Percentiles rank a stretch among this genome's conserved stretches.
Conservation (phyloP, 345 rosid species). For the Salix suchowensis region DNA sequence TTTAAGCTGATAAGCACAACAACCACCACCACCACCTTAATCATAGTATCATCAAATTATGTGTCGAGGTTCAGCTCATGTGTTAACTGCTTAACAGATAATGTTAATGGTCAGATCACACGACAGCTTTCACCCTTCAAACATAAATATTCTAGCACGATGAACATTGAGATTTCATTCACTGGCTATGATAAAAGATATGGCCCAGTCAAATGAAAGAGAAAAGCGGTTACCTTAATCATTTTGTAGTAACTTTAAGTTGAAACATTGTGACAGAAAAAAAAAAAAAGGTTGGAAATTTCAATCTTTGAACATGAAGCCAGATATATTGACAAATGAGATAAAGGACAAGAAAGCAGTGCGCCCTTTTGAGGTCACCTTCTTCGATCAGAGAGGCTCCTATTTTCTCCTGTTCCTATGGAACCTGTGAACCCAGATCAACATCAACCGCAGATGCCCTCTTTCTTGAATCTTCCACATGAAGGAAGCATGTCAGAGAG, state of each 20-base stretch:
- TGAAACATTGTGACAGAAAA: constrained; percentile 31
- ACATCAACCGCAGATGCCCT: constrained; percentile 22
- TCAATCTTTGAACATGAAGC: constrained; percentile 33
- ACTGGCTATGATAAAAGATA: not conserved
- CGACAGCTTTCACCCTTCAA: not conserved
- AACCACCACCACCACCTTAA: not conserved
- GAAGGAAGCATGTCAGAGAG: constrained; percentile 18
- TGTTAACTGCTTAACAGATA: not conserved
- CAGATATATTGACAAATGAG: constrained; percentile 20
- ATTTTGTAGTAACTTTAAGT: constrained; percentile 36
- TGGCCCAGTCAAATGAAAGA: constrained; percentile 15
- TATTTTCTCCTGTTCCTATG: constrained; percentile 15
- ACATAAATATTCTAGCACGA: not conserved
- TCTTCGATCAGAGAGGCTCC: constrained; percentile 28
- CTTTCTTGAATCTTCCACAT: constrained; percentile 51
- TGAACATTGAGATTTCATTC: not conserved
- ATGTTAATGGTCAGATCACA: not conserved
- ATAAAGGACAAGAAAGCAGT: constrained; percentile 23
- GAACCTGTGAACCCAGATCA: constrained; percentile 18
- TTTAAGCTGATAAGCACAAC: not conserved
- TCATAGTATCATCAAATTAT: not conserved
- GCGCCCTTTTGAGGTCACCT: constrained; percentile 27
- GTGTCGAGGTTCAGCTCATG: not conserved
- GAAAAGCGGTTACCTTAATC: constrained; percentile 11
- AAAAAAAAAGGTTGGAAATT: not conserved